phyloP scores from a whole-genome alignment of 2,329 filamentous ascomycete genomes.

The Botrytis cinerea region DNA sequence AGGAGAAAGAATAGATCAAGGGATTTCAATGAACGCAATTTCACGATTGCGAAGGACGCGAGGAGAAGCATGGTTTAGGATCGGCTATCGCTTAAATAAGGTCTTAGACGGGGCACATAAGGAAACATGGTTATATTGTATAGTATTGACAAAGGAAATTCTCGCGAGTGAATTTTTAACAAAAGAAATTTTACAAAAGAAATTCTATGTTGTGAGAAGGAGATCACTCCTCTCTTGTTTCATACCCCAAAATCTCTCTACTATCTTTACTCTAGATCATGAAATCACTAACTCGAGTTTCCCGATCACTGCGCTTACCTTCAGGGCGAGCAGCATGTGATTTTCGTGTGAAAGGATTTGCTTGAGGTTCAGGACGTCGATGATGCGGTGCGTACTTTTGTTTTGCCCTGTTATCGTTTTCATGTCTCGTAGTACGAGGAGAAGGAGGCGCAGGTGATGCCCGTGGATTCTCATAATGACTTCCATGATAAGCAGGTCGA shows the following conservation, averaged over 20 bases:
- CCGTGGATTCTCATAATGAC: not conserved
- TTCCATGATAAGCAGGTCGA: not conserved
- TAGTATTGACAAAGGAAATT: conserved; percentile 1
- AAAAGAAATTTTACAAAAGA: not conserved
- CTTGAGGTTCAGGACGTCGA: not conserved
- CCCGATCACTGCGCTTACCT: not conserved
- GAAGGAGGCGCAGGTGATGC: conserved; percentile 1
- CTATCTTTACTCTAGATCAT: not conserved
- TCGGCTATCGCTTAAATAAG: not conserved
- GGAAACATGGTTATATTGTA: conserved; percentile 13
- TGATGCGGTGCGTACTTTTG: conserved; percentile 1
- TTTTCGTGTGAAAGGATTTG: not conserved
- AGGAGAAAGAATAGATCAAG: conserved; percentile 40
- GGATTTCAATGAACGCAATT: not conserved
- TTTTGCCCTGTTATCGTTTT: not conserved
- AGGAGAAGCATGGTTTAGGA: not conserved
- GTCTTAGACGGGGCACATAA: not conserved
- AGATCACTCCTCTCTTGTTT: conserved; percentile 9
- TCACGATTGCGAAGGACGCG: not conserved
- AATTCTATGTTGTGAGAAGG: conserved; percentile 1
- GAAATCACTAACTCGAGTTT: conserved; percentile 13
- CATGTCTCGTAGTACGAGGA: conserved; percentile 6
- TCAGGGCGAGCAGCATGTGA: conserved; percentile 14
- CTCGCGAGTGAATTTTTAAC: not conserved
- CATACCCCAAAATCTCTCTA: not conserved